A percentile compares a stretch with the other conserved stretches of the same genome.
These are phyloP conservation scores for Arxiozyma bovina DNA, from an alignment of 1,139 yeast genomes.

Conservation along the genomic window DNA sequence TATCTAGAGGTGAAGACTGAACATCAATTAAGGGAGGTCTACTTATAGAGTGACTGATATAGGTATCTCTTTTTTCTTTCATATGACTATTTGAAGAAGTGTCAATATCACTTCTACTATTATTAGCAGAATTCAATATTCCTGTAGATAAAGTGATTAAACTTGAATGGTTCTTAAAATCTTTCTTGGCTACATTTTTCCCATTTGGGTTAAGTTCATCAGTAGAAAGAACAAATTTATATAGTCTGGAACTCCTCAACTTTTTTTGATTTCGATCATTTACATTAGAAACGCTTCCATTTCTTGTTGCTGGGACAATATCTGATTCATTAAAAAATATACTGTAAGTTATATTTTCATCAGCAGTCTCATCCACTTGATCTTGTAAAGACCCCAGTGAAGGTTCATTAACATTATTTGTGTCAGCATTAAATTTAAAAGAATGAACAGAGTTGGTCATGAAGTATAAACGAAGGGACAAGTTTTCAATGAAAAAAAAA, in stretches of 20 bases:
- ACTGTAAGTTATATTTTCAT: not conserved
- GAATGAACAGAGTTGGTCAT: conserved; percentile 2
- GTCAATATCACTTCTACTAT: not conserved
- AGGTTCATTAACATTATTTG: not conserved
- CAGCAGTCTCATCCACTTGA: not conserved
- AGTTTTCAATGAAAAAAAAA: not conserved
- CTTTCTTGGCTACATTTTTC: not conserved
- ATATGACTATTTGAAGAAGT: not conserved
- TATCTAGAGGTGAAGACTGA: not conserved
- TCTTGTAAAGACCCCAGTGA: not conserved
- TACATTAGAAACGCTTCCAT: not conserved
- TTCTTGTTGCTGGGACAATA: not conserved
- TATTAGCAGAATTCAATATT: not conserved
- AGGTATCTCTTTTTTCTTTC: not conserved
- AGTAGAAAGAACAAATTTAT: not conserved
- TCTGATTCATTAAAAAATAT: conserved; percentile 1
- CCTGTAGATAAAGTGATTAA: conserved; percentile 1
- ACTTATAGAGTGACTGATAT: not conserved
- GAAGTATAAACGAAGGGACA: not conserved
- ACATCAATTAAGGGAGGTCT: not conserved
- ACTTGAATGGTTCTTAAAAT: conserved; percentile 1
- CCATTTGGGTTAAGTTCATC: not conserved
- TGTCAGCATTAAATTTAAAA: not conserved
- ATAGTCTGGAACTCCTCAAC: not conserved
- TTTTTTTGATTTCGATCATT: not conserved